Base-by-base conservation (phyloP, 164 flowering plant genomes). In the Nymphaea colorata region DNA sequence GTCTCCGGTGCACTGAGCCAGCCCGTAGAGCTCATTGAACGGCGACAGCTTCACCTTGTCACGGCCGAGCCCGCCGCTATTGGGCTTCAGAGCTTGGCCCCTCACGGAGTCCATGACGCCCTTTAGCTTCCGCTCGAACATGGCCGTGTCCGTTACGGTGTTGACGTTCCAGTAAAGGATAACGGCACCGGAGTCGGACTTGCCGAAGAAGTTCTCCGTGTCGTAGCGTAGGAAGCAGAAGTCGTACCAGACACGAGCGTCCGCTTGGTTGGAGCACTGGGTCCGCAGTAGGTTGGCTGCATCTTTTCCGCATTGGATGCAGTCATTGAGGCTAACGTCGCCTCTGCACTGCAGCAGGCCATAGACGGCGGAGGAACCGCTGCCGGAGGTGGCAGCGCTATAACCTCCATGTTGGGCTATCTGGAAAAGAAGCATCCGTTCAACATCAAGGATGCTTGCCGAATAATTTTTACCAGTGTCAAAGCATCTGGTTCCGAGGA, bases 261-360 rank as follows among this genome's bases (percentile, higher is more conserved):
- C 74, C 4, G 14, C 65, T 17, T 63, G 42, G 16, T 66, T 15
- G 2, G 74, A 8, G 66, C 74, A 67, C n/a, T n/a, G 15, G 6
- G 45, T 14, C 4, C 42, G 69, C 66, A 71, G 42, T 25, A 41
- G 62, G 7, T 66, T 66, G 0, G 74, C 66, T 14, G 74, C 74
- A 51, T 66, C 74, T 0, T 41, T 8, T 6, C 59, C 51, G 69
- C 74, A 71, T 16, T 44, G 8, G 18, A 25, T 18, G 66, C 74
- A 71, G 41, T 71, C 74, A 47, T 61, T 55, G 42, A 61, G 12
- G 66, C 66, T 67, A n/a, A 71, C 66, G 18, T 71, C 74, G 36
- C 65, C 66, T 62, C 74, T 71, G 43, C 74, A 71, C 60, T 71
- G 74, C 2, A 53, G 66, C 15, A 71, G 74, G 5, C 74, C 70